Evolutionary conservation across 176 grass and related monocot genomes (phyloP), one percentile per base, ranked within the genome.

Genomic region (Luzula sylvatica): DNA sequence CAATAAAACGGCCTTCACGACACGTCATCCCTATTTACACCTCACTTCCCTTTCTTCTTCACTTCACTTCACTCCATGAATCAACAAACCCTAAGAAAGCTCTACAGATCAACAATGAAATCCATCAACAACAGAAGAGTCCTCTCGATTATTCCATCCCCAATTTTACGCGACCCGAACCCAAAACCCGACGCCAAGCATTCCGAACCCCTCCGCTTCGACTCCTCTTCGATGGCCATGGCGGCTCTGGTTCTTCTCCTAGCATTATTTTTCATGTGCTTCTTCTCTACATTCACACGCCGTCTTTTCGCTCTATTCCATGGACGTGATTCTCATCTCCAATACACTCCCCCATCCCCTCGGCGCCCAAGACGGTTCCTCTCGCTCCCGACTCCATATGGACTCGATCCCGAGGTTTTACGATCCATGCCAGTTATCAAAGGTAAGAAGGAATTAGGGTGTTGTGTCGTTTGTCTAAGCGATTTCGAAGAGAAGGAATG

Each of bases 391-490:
- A 26, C 63, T 56, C 28, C 51, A 0, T 50, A 40, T 15, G 72
- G 72, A 14, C 40, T 75, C 2, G 72, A 75, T 16, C 63, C 20
- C 1, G 18, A 28, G 22, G 53, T 28, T 47, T 17, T 75, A 14
- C 51, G 27, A 7, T 53, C 72, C 2, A 27, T 75, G 15, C 72
- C 72, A 6, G 63, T 75, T 3, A 26, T 68, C 12, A 26, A 39
- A 3, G 64, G 38, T 9, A 26, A 49, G 52, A 53, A 52, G 42
- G 59, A 28, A 26, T 42, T 11, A 16, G 11, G 9, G 43, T 38
- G 51, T 1, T 81, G 70, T 54, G 57, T 73, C 30, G 71, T 81
- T 59, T 81, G 78, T 72, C 60, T 70, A 15, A 40, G 32, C 0
- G 57, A 81, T 49, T 68, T 81, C 13, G 71, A 45, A 29, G 65